Evolutionary conservation across 139 green algal genomes (phyloP), one percentile per base, ranked within the genome.

Genomic region (Asterochloris sp.): DNA sequence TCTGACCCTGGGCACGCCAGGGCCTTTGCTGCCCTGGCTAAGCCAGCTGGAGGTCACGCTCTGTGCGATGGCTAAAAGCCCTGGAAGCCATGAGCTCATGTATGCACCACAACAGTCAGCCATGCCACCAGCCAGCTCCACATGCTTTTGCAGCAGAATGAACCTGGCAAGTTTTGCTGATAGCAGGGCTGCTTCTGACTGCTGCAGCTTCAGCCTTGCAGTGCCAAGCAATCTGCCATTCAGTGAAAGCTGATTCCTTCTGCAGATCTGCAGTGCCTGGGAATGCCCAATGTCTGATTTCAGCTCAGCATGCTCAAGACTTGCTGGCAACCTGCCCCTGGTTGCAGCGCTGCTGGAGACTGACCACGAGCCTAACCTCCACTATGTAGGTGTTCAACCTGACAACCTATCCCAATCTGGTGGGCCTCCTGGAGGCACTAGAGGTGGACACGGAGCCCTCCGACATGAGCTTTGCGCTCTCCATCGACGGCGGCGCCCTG

Each of bases 381-480:
- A 2, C 76, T 68, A 11, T 10, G 0, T 89, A 97, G 92, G 94
- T 98, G 1, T 97, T 92, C 89, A 98, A 98, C 83, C 84, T 98
- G 29, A 98, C 95, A 19, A 99, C 95, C 12, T 99, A 99, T 80
- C 95, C 95, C 0, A 89, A 99, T 88, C 73, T 99, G 27, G 89
- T 98, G 47, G 94, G 90, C 0, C 94, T 98, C 63, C 89, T 99
- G 78, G 94, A 98, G 13, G 86, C 85, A 66, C 87, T 98, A 29
- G 92, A 91, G 15, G 95, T 99, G 10, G 95, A 98, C 80, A 92
- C 89, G 1, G 91, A 98, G 90, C 87, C 88, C 0, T 96, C 89
- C 0, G 93, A 98, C 82, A 99, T 99, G 96, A 97, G 92, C 9
- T 99, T 99, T 83, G 86, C 94, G 10, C 89, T 98, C 0, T 95